Conservation (phyloP, 2,329 filamentous ascomycete genomes). For the Claviceps arundinis region DNA sequence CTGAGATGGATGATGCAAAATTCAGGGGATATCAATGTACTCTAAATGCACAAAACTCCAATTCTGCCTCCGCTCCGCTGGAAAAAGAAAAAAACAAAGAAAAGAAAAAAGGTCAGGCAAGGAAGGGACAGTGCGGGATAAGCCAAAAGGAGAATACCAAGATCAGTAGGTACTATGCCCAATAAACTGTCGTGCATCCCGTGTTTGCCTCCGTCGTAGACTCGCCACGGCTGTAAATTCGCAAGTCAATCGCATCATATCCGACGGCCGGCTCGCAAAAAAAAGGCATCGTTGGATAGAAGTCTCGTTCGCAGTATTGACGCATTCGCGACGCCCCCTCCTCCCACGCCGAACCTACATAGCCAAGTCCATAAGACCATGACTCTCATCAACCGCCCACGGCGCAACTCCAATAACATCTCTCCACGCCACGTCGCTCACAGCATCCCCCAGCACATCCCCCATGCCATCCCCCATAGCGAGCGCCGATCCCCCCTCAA, state of each 20-base stretch:
- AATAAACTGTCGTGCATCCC: not conserved
- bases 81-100: not conserved
- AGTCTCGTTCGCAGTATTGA: too few species aligned
- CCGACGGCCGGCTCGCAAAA: not conserved
- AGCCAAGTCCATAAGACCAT: conserved; percentile 1
- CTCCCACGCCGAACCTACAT: not conserved
- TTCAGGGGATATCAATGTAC: not conserved
- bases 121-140: not conserved
- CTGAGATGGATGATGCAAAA: not conserved
- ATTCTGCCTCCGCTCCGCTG: not conserved
- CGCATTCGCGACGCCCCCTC: too few species aligned
- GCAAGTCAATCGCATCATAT: not conserved
- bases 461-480: conserved; percentile 10
- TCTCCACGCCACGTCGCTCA: conserved; percentile 9
- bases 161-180: not conserved
- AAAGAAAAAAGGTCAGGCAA: not conserved
- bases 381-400: conserved; percentile 3
- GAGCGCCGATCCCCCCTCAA: conserved; percentile 13
- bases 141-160: not conserved
- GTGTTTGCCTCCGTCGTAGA: too few species aligned
- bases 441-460: too few species aligned
- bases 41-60: not conserved
- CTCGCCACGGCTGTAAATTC: not conserved
- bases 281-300: too few species aligned
- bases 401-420: conserved; percentile 7